Percentiles rank a stretch among this genome's conserved stretches.
These are phyloP conservation scores for Periconia sp. DNA, from an alignment of 2,329 filamentous ascomycete species.

Conservation along the genomic window DNA sequence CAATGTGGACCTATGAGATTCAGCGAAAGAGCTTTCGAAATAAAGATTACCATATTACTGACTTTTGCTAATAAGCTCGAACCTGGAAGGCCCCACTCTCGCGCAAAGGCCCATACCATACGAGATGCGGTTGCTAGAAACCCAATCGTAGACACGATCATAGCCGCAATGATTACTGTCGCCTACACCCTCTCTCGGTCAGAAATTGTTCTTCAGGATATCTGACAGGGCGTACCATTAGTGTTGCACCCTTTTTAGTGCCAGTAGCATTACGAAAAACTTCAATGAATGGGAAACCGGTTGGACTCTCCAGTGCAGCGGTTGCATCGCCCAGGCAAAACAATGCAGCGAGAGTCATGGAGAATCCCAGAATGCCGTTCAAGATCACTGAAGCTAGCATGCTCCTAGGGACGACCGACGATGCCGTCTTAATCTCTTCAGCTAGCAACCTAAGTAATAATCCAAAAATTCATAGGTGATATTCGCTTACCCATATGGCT, in stretches of 20 bases:
- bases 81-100: constrained; percentile 23
- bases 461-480: not conserved
- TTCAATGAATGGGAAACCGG: constrained; percentile 53
- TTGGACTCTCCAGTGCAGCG: constrained; percentile 8
- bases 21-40: not conserved
- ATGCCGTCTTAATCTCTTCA: constrained; percentile 31
- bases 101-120: constrained; percentile 24
- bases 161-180: constrained; percentile 13
- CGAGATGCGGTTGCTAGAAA: constrained; percentile 20
- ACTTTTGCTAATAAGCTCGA: constrained; percentile 24
- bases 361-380: constrained; percentile 33
- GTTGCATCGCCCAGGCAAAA: constrained; percentile 40
- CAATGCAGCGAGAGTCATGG: constrained; percentile 39
- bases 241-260: constrained; percentile 43
- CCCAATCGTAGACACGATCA: constrained; percentile 13
- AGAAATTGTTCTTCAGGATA: no score
- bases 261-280: constrained; percentile 43
- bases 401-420: constrained; percentile 29
- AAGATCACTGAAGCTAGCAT: constrained; percentile 41
- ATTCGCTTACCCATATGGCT: constrained; percentile 36
- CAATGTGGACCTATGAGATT: not conserved
- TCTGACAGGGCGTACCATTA: constrained; percentile 49
- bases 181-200: no score
- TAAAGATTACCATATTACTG: constrained; percentile 2
- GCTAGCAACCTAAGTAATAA: constrained; percentile 8